Evolutionary conservation across 163 green algal species (phyloP).

Genomic region (Scenedesmus sp.): DNA sequence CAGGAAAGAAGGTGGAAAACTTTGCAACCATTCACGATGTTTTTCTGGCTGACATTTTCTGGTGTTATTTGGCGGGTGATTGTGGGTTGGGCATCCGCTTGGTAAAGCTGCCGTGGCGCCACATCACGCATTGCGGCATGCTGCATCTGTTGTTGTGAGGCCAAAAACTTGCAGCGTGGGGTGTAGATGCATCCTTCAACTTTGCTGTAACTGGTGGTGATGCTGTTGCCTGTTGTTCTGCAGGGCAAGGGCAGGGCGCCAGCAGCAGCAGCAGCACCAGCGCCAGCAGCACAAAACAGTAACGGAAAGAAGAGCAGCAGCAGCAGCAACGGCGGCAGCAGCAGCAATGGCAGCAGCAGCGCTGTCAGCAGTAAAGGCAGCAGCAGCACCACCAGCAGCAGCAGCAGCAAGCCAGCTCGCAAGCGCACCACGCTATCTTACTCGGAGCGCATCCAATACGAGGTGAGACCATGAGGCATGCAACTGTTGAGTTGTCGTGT

Average conservation of each 20-base stretch:
- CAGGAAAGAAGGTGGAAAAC: not conserved
- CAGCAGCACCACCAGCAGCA: not conserved
- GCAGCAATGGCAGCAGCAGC: not conserved
- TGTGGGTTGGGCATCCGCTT: not conserved
- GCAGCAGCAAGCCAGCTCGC: not conserved
- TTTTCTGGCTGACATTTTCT: not conserved
- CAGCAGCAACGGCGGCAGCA: not conserved
- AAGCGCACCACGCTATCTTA: slow-evolving; percentile 65
- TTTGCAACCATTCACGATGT: not conserved
- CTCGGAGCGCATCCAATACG: slow-evolving; percentile 66
- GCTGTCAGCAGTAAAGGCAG: not conserved
- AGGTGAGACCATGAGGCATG: slow-evolving; percentile 35
- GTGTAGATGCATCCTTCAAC: not conserved
- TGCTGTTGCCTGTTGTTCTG: not conserved
- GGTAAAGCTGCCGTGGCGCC: not conserved
- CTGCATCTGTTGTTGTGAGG: slow-evolving; percentile 20
- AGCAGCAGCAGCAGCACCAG: not conserved
- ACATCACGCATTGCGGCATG: not conserved
- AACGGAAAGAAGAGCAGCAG: not conserved
- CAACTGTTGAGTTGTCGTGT: not conserved
- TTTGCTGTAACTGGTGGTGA: not conserved
- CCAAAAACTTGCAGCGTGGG: not conserved
- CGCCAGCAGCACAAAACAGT: not conserved
- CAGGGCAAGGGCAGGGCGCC: slow-evolving; percentile 29
- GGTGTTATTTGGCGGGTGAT: not conserved